Evolutionary conservation across 2,329 filamentous ascomycete genomes (phyloP).

Genomic region (Simplicillium aogashimaense): DNA sequence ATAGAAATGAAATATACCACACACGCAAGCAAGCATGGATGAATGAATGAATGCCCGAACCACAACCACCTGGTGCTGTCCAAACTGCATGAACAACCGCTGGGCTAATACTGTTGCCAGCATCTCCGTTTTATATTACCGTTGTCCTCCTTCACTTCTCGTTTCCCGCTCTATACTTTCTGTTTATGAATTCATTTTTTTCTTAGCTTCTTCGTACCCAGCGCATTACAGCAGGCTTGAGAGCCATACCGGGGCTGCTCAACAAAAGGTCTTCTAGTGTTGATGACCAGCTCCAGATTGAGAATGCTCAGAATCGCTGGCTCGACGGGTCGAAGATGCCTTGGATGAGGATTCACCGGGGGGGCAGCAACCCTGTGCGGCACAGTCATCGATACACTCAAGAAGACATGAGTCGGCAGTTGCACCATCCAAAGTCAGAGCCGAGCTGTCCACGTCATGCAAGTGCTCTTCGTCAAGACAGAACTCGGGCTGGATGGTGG

Average conservation of each 20-base stretch:
- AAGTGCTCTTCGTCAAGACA: conserved; percentile 41
- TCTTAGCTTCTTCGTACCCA: too few species aligned
- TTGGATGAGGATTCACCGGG: conserved; percentile 19
- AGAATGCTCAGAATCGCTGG: conserved; percentile 19
- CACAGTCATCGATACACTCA: conserved; percentile 30
- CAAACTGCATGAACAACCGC: too few species aligned
- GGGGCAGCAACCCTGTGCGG: conserved; percentile 20
- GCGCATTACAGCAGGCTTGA: too few species aligned
- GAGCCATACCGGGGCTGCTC: too few species aligned
- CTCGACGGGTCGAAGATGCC: conserved; percentile 23
- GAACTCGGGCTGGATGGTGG: conserved; percentile 94
- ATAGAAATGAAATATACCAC: too few species aligned
- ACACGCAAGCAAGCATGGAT: too few species aligned
- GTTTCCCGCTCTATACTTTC: too few species aligned
- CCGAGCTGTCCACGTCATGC: conserved; percentile 24
- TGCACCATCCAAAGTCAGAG: conserved; percentile 24
- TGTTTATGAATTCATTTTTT: too few species aligned
- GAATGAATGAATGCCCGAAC: too few species aligned
- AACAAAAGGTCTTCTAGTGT: background rate
- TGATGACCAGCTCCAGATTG: background rate
- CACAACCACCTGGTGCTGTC: too few species aligned
- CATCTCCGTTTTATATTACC: too few species aligned
- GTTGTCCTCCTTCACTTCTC: too few species aligned
- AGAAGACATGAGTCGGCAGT: conserved; percentile 35
- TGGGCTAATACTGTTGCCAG: conserved; percentile 6